Evolutionary conservation across 2,329 filamentous ascomycete species (phyloP), one percentile per base, ranked within the genome.

Genomic region (Penicillium decumbens): DNA sequence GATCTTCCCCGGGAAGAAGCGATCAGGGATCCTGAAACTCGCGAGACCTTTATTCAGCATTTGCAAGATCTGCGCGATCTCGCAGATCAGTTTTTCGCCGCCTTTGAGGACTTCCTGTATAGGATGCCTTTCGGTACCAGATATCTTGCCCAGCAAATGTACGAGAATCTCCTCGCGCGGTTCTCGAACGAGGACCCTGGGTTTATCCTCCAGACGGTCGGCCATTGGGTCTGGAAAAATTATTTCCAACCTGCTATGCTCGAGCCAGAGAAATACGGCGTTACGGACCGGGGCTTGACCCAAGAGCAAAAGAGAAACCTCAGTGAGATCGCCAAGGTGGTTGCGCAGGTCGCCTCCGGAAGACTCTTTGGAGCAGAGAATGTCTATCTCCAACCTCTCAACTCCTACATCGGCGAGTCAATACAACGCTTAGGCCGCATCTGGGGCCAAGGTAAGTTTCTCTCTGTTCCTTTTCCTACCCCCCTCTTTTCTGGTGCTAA

Each of bases 281-380:
- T 97, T 2, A 84, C 95, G 44, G 93, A 97, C 67, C 89, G 89
- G 65, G 85, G 87, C 25, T 76, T 98, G 39, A 90, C 89, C 50
- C 91, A 92, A 32, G 80, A 95, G 27, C 92, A 97, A 72, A 96
- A 95, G 76, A 84, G 89, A 48, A 98, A 98, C 63, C 74, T 98
- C 27, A 80, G 83, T 28, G 91, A 96, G 67, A 90, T 98, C 18
- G 84, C 87, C 50, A 96, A 96, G 72, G 90, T 98, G 0, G 79
- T 98, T 10, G 80, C 88, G 28, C 95, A 98, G 70, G 84, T 95
- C 44, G 87, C 88, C 12, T 85, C 85, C n/a, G 92, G 92, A 1
- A 84, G 89, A 54, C 80, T 92, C 0, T 98, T 98, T 70, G 91
- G 91, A 10, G 88, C 88, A 2, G 93, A 97, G 50, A 95, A 97